Conservation (phyloP, 805 yeast genomes). For the Lipomyces sp. region DNA sequence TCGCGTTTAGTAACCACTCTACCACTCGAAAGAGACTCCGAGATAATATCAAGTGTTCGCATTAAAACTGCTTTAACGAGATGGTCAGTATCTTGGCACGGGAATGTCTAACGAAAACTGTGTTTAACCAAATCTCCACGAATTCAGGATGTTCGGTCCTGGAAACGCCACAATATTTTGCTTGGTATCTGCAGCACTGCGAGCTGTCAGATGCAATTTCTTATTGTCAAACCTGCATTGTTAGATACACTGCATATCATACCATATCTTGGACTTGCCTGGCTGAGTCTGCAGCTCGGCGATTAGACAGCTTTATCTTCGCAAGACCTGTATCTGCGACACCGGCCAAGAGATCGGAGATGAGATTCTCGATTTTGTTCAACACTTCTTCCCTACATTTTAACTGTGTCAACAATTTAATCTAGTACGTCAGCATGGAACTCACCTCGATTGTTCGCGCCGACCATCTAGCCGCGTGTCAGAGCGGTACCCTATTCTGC, state of each 20-base stretch:
- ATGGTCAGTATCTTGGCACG: neutral
- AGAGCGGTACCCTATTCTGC: neutral
- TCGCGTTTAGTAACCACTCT: constrained; percentile 55
- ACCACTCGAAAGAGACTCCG: constrained; percentile 16
- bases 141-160: constrained; percentile 1
- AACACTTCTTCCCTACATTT: constrained; percentile 6
- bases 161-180: constrained; percentile 14
- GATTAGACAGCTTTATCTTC: neutral
- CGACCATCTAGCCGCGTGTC: neutral
- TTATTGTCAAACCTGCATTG: neutral
- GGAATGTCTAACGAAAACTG: neutral
- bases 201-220: neutral
- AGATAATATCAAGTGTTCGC: constrained; percentile 24
- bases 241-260: neutral
- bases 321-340: constrained; percentile 4
- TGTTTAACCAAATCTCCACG: constrained; percentile 12
- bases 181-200: neutral
- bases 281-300: constrained; percentile 7
- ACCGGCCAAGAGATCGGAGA: constrained; percentile 1
- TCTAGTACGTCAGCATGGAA: neutral
- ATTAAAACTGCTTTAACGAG: constrained; percentile 17
- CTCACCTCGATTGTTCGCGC: neutral
- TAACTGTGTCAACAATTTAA: neutral
- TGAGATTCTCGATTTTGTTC: constrained; percentile 8
- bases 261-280: neutral